phyloP scores from a whole-genome alignment of 352 stramenopile genomes.

The Pythium rhizo-oryzae region DNA sequence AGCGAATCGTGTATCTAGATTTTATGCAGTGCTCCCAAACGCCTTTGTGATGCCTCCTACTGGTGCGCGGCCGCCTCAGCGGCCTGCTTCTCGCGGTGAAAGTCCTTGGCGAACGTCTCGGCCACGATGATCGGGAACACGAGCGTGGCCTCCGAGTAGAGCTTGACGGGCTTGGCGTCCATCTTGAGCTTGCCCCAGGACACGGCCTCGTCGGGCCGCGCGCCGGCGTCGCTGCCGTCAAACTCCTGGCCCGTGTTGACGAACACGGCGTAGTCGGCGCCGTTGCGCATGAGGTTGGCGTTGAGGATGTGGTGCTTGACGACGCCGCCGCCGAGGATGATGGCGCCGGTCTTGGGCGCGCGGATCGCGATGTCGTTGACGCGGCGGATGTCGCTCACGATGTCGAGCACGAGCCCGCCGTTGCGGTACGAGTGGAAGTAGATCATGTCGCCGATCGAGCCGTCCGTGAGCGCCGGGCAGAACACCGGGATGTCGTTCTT shows the following conservation, averaged over 20 bases:
- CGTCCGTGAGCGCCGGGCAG: conserved; percentile 99
- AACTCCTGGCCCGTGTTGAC: conserved; percentile 99
- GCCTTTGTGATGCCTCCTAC: neutral
- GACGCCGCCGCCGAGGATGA: conserved; percentile 98
- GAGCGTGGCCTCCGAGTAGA: conserved; percentile 97
- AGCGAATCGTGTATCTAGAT: neutral
- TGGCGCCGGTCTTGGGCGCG: conserved; percentile 93
- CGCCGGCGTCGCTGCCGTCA: conserved; percentile 98
- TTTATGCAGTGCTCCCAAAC: neutral
- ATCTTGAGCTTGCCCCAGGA: conserved; percentile 99
- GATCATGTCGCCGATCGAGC: conserved; percentile 99
- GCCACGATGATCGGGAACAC: conserved; percentile 99
- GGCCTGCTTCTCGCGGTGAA: conserved; percentile 55
- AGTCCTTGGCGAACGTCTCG: conserved; percentile 99
- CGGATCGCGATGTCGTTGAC: conserved; percentile 98
- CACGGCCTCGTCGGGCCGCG: conserved; percentile 98
- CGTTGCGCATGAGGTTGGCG: conserved; percentile 99
- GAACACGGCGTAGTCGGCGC: conserved; percentile 98
- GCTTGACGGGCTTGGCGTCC: conserved; percentile 95
- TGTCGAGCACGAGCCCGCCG: conserved; percentile 97
- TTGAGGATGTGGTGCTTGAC: conserved; percentile 99
- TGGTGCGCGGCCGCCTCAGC: conserved; percentile 11
- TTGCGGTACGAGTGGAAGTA: conserved; percentile 99
- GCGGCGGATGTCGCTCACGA: conserved; percentile 95
- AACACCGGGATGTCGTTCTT: conserved; percentile 99